phyloP scores from a whole-genome alignment of 805 yeast species.

The Candida arabinofermentans region DNA sequence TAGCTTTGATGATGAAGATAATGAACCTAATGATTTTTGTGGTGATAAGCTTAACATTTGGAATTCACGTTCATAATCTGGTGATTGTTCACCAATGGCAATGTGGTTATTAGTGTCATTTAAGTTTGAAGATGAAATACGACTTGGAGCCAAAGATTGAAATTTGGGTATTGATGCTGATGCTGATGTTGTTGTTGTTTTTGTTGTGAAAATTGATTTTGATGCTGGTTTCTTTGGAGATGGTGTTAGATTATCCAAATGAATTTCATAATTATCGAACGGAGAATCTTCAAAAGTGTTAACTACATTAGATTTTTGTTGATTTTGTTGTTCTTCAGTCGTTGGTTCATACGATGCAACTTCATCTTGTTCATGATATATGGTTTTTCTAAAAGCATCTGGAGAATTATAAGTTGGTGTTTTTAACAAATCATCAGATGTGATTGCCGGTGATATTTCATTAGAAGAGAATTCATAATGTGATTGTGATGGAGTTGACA shows the following conservation, averaged over 20 bases:
- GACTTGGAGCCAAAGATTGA: conserved; percentile 3
- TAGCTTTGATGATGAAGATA: conserved; percentile 15
- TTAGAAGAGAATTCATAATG: conserved; percentile 5
- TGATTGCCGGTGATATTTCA: conserved; percentile 5
- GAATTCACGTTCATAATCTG: conserved; percentile 1
- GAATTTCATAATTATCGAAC: conserved; percentile 12
- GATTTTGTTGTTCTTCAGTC: neutral
- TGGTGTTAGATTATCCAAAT: conserved; percentile 15
- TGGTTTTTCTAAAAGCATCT: conserved; percentile 9
- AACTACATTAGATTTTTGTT: too few relatives aligned
- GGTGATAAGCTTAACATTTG: conserved; percentile 1
- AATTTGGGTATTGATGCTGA: conserved; percentile 2
- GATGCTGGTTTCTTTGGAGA: conserved; percentile 11
- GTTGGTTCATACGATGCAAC: neutral
- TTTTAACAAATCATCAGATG: neutral
- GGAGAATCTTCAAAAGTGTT: conserved; percentile 6
- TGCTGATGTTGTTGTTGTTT: conserved; percentile 22
- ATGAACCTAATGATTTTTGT: neutral
- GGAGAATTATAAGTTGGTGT: conserved; percentile 15
- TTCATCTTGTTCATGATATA: conserved; percentile 6
- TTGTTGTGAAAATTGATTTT: too few relatives aligned
- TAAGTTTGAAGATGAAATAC: conserved; percentile 1
- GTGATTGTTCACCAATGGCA: neutral
- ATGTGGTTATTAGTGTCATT: neutral
- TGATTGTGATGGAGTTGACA: conserved; percentile 10